These are phyloP conservation scores for Phytophthora sojae DNA, from an alignment of 352 stramenopile species.

Conservation along the genomic window DNA sequence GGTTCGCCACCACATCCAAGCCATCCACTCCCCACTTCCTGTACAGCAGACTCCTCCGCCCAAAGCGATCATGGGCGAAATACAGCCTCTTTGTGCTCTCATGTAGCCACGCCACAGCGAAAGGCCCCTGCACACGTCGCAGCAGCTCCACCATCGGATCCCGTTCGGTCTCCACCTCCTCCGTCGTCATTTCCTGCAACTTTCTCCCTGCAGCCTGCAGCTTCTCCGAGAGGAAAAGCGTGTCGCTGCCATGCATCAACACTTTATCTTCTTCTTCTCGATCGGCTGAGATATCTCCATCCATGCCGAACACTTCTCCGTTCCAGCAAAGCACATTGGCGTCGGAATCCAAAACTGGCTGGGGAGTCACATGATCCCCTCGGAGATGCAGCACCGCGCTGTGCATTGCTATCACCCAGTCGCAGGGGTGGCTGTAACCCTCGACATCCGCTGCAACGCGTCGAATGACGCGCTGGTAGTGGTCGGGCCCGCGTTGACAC, in stretches of 20 bases:
- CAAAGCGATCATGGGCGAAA: constrained; percentile 92
- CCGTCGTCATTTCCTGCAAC: constrained; percentile 12
- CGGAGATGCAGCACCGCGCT: constrained; percentile 93
- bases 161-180: not conserved
- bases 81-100: constrained; percentile 71
- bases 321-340: constrained; percentile 93
- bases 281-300: constrained; percentile 11
- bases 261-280: constrained; percentile 2
- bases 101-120: constrained; percentile 88
- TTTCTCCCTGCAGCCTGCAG: constrained; percentile 39
- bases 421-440: not conserved
- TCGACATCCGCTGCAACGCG: constrained; percentile 9
- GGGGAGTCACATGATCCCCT: constrained; percentile 63
- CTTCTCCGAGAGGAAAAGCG: constrained; percentile 52
- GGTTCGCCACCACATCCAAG: constrained; percentile 29
- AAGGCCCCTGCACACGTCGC: constrained; percentile 71
- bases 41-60: constrained; percentile 90
- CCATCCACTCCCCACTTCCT: constrained; percentile 33
- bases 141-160: constrained; percentile 51
- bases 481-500: constrained; percentile 43
- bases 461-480: constrained; percentile 28
- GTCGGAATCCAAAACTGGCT: constrained; percentile 79
- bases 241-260: constrained; percentile 50
- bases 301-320: constrained; percentile 89
- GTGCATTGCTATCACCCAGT: constrained; percentile 62